phyloP scores from a whole-genome alignment of 176 grass and related monocot species.

The Eleusine coracana region DNA sequence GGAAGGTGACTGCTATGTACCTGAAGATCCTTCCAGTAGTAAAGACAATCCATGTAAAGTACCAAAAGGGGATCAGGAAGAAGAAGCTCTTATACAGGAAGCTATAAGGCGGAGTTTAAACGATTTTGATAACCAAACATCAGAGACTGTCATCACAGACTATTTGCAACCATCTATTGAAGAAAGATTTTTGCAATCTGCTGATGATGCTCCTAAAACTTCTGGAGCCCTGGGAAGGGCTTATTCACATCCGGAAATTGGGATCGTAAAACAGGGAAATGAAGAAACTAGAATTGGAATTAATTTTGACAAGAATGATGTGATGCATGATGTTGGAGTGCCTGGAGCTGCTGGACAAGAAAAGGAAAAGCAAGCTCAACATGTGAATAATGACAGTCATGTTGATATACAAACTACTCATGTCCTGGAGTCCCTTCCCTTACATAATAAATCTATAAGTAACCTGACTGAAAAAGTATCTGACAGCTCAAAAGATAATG shows the following conservation, averaged over 20 bases:
- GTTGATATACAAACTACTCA: conserved; percentile 8
- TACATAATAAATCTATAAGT: conserved; percentile 40
- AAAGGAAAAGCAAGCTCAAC: conserved; percentile 31
- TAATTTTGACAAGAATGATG: conserved; percentile 41
- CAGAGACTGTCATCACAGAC: conserved; percentile 36
- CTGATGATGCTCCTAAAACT: conserved; percentile 37
- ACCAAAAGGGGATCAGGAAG: conserved; percentile 75
- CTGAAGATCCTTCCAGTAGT: conserved; percentile 58
- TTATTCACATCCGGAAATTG: conserved; percentile 20
- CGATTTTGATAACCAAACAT: conserved; percentile 54
- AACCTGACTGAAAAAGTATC: conserved; percentile 36
- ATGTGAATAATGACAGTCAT: conserved; percentile 37
- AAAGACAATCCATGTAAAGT: conserved; percentile 51
- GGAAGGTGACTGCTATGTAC: conserved; percentile 58
- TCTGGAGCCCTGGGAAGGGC: conserved; percentile 13
- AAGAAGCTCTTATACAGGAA: conserved; percentile 85
- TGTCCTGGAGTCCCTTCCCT: conserved; percentile 25
- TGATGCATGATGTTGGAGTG: conserved; percentile 31
- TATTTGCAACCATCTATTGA: conserved; percentile 31
- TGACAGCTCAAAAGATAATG: conserved; percentile 41
- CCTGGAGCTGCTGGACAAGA: conserved; percentile 37
- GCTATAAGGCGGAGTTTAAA: conserved; percentile 88
- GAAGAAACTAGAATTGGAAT: conserved; percentile 27
- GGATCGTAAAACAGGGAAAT: conserved; percentile 24
- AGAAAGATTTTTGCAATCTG: conserved; percentile 28